Evolutionary conservation across 1,284 basidiomycete genomes (phyloP).

Genomic region (Ganoderma sinense): DNA sequence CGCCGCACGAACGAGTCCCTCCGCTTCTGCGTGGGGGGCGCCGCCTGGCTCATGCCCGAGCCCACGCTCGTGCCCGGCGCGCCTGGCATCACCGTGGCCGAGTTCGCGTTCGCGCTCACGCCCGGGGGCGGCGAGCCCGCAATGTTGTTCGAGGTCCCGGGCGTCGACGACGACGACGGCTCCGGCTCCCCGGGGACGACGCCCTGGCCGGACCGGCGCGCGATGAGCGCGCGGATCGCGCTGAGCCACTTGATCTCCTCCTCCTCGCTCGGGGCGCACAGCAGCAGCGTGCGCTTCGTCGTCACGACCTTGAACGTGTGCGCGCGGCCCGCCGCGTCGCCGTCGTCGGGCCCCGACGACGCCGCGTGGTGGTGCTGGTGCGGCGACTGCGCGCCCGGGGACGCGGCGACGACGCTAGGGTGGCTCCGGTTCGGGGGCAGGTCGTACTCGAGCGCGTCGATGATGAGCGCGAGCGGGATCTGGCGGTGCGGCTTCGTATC

Average conservation of each 20-base stretch:
- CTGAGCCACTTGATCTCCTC: slow-evolving; percentile 99
- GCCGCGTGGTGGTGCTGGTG: slow-evolving; percentile 40
- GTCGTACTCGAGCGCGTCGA: slow-evolving; percentile 93
- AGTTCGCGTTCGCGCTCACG: slow-evolving; percentile 15
- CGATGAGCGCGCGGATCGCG: slow-evolving; percentile 90
- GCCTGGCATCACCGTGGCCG: background rate
- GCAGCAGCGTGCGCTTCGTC: slow-evolving; percentile 87
- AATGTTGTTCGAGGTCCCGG: slow-evolving; percentile 6
- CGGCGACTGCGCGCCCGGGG: slow-evolving; percentile 44
- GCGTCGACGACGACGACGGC: slow-evolving; percentile 6
- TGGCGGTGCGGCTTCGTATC: slow-evolving; percentile 88
- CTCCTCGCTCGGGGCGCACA: slow-evolving; percentile 96
- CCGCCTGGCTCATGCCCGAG: background rate
- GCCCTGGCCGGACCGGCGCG: slow-evolving; percentile 64
- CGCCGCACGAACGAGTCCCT: slow-evolving; percentile 38
- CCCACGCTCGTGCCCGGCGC: too few species aligned
- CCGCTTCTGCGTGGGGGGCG: slow-evolving; percentile 10
- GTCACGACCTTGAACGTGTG: slow-evolving; percentile 97
- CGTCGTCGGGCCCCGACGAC: slow-evolving; percentile 50
- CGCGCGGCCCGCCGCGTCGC: slow-evolving; percentile 45
- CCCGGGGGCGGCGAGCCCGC: slow-evolving; percentile 11
- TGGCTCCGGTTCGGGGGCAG: slow-evolving; percentile 50
- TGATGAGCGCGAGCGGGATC: slow-evolving; percentile 85
- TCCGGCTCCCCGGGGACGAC: slow-evolving; percentile 48
- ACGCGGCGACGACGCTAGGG: slow-evolving; percentile 36